Conservation (phyloP, 163 green algal genomes). For the Volvox carteri region DNA sequence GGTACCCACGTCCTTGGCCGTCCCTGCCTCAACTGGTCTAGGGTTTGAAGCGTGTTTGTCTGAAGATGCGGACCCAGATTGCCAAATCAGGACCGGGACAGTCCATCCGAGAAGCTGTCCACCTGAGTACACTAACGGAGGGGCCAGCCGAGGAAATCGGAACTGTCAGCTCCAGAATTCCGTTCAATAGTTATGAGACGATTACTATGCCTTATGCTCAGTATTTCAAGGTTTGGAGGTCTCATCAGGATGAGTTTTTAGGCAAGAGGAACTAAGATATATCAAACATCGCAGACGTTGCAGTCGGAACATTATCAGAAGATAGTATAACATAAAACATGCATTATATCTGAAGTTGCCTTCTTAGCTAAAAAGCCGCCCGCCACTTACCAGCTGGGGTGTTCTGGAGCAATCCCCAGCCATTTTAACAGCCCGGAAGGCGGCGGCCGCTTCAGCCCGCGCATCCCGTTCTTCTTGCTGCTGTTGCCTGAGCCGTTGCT, state of each 20-base stretch:
- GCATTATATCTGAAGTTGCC: background rate
- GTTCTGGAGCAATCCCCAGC: background rate
- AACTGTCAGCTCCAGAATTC: no score
- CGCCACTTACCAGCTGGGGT: slow-evolving; percentile 20
- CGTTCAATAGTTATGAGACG: no score
- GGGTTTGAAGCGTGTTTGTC: no score
- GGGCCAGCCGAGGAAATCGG: no score
- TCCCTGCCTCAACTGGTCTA: no score
- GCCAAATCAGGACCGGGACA: no score
- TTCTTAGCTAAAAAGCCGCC: background rate
- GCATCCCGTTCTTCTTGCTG: no score
- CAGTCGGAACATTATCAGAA: background rate
- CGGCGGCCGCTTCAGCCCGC: background rate
- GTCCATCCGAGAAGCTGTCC: no score
- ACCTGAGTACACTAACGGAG: no score
- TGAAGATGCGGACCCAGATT: no score
- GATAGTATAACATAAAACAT: background rate
- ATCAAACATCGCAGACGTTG: background rate
- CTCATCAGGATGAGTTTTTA: no score
- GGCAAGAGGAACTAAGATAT: background rate
- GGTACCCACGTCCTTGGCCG: no score
- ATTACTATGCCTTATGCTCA: background rate
- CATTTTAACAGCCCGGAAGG: background rate
- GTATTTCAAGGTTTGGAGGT: background rate
- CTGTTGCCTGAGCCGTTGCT: background rate